Evolutionary conservation across 805 yeast genomes (phyloP).

Genomic region (Candida corydali): DNA sequence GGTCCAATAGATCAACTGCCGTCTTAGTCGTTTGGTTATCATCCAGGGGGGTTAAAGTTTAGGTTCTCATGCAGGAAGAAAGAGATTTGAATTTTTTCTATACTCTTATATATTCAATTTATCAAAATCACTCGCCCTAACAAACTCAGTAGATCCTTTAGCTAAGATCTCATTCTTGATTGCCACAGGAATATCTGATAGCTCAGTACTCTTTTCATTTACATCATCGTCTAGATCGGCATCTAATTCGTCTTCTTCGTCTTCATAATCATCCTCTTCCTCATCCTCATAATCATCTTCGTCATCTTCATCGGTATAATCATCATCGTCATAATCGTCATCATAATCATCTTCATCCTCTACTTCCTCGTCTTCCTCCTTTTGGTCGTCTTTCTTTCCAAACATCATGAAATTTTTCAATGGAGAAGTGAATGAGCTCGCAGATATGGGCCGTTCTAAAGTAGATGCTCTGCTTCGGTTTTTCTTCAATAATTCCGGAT

Average conservation of each 20-base stretch:
- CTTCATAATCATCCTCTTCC: conserved; percentile 21
- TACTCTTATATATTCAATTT: conserved; percentile 3
- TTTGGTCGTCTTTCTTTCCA: conserved; percentile 24
- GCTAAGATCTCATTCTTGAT: conserved; percentile 5
- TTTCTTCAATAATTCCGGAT: conserved; percentile 8
- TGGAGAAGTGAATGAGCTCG: conserved; percentile 36
- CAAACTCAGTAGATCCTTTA: conserved; percentile 7
- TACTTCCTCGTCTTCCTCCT: conserved; percentile 24
- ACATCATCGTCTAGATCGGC: conserved; percentile 13
- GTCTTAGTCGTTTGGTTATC: conserved; percentile 1
- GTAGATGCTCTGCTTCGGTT: conserved; percentile 12
- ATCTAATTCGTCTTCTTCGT: conserved; percentile 14
- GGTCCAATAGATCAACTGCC: conserved; percentile 2
- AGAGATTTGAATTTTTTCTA: background rate
- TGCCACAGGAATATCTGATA: background rate
- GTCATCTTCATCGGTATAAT: conserved; percentile 21
- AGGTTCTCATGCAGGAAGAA: conserved; percentile 1
- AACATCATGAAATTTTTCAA: conserved; percentile 38
- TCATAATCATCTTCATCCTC: conserved; percentile 8
- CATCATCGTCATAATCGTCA: conserved; percentile 16
- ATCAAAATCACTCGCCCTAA: conserved; percentile 11
- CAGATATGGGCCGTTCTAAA: conserved; percentile 30
- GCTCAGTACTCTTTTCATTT: background rate
- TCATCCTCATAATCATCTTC: conserved; percentile 30
- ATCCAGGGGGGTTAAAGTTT: background rate